Percentiles rank a stretch among this genome's conserved stretches.
Conservation (phyloP, 306 rosid species). For the Rubus parviflorus region DNA sequence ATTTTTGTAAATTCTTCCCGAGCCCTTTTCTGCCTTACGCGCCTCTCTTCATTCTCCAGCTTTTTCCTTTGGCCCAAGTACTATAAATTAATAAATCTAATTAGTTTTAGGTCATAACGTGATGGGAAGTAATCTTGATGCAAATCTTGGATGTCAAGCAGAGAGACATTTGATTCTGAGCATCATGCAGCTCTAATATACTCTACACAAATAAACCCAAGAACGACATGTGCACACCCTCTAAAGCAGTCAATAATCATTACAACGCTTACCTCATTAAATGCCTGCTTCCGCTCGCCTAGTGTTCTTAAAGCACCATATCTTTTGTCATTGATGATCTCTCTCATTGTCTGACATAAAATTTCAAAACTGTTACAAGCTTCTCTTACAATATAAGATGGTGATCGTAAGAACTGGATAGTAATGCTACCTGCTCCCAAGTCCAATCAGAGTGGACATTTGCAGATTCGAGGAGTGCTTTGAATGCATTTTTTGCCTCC, state of each 20-base stretch:
- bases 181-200: not conserved
- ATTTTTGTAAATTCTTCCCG: constrained; percentile 94
- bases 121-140: not conserved
- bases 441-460: constrained; percentile 99
- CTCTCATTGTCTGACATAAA: constrained; percentile 82
- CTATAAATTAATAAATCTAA: constrained; percentile 43
- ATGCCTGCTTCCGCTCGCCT: constrained; percentile 98
- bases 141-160: not conserved
- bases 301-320: constrained; percentile 90
- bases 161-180: not conserved
- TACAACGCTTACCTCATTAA: constrained; percentile 77
- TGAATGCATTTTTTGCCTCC: constrained; percentile 98
- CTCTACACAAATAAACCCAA: not conserved
- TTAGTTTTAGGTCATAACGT: constrained; percentile 33
- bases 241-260: constrained; percentile 21
- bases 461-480: constrained; percentile 83
- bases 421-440: constrained; percentile 88
- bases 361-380: constrained; percentile 29
- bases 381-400: constrained; percentile 19
- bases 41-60: constrained; percentile 96
- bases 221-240: not conserved
- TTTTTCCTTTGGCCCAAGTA: constrained; percentile 97
- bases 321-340: constrained; percentile 87
- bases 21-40: constrained; percentile 91
- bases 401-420: constrained; percentile 19